Evolutionary conservation across 2,329 filamentous ascomycete species (phyloP), one percentile per base, ranked within the genome.

Genomic region (Lasiodiplodia citricola): DNA sequence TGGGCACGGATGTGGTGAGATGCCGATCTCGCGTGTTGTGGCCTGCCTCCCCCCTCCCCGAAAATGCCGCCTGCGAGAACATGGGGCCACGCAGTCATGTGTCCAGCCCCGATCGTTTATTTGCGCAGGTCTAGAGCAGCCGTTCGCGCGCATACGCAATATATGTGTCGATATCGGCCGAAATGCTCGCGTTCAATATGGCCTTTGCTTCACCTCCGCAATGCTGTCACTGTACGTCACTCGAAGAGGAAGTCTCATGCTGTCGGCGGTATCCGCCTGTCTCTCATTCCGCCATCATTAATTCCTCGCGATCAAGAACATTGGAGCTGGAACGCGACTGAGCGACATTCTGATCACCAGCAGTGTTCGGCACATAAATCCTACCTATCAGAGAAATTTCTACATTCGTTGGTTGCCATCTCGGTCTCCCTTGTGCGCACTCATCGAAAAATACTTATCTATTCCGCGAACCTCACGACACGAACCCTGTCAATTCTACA

Each of bases 21-120:
- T 38, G 60, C 28, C 28, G 60, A 64, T 64, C 60, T 64, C 60
- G 60, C 60, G 25, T 64, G 60, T 37, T 64, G 60, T 64, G 60
- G 60, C 18, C 60, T 64, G 60, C 31, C 25, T 64, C 44, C 44
- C 44, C 21, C 44, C 44, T 64, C 11, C n/a, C 47, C 47, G 60
- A 64, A 64, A 64, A 64, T 52, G 60, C 47, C 47, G 47, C 60
- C 60, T 38, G n/a, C 58, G 44, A 21, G 60, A 23, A 37, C 56
- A 31, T 60, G 56, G 56, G 44, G 21, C 56, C 38, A 47, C 37
- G n/a, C 44, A 47, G 47, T 64, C 60, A 64, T 64, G 60, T 64
- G 60, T 52, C 47, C 58, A 60, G 56, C 21, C 18, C 21, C 23
- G 6, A 28, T 6, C 10, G 11, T 63, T 64, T 54, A 52, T 38